A percentile compares a stretch with the other conserved stretches of the same genome.
Evolutionary conservation across 768 basidiomycete species (phyloP).

Genomic region (Trametes maxima): DNA sequence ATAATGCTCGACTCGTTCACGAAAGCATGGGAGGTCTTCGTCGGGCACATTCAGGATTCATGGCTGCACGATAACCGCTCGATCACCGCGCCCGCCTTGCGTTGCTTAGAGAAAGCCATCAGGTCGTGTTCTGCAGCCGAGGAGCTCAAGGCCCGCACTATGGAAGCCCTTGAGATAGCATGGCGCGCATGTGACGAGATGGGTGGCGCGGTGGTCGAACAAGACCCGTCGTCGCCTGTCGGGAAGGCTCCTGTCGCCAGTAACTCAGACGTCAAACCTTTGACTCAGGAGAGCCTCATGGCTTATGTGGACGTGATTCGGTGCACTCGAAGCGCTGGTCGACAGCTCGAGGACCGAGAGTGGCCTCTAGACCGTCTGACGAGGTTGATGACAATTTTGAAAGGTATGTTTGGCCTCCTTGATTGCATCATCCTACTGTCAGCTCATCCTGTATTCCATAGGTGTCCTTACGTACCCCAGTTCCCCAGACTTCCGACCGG

Average conservation of each 20-base stretch:
- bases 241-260: neutral
- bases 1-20: constrained; percentile 70
- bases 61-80: constrained; percentile 64
- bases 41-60: constrained; percentile 68
- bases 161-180: constrained; percentile 57
- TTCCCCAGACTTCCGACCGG: constrained; percentile 87
- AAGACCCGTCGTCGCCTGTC: constrained; percentile 20
- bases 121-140: constrained; percentile 51
- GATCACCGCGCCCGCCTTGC: constrained; percentile 82
- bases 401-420: constrained; percentile 46
- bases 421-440: neutral
- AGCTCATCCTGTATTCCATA: constrained; percentile 28
- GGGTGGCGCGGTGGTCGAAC: constrained; percentile 52
- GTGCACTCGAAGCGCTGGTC: constrained; percentile 55
- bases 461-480: constrained; percentile 77
- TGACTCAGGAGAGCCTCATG: constrained; percentile 86
- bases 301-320: constrained; percentile 76
- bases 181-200: constrained; percentile 75
- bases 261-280: constrained; percentile 37
- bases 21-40: constrained; percentile 74
- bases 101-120: constrained; percentile 80
- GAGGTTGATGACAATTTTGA: constrained; percentile 76
- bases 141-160: constrained; percentile 40
- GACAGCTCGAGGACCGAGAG: constrained; percentile 51
- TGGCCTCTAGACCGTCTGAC: constrained; percentile 69